phyloP scores from a whole-genome alignment of 140 eudicot species.

The Flaveria floridana region DNA sequence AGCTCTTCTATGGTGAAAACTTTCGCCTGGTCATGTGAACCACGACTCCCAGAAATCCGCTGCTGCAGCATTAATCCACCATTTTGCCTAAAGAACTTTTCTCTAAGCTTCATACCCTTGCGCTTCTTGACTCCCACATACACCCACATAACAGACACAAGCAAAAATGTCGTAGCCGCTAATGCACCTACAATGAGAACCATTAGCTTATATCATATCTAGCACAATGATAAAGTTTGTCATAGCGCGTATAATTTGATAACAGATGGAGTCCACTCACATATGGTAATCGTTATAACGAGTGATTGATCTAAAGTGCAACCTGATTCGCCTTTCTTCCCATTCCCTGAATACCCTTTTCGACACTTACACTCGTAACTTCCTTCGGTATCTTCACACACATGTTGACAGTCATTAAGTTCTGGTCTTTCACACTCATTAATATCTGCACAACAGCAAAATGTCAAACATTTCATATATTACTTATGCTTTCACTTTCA shows the following conservation, averaged over 20 bases:
- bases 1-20: conserved; percentile 30
- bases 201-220: neutral
- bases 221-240: neutral
- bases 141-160: conserved; percentile 24
- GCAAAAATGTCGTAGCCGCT: conserved; percentile 13
- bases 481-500: too few species aligned
- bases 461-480: too few species aligned
- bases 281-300: conserved; percentile 17
- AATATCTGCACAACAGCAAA: conserved; percentile 30
- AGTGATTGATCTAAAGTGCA: conserved; percentile 18
- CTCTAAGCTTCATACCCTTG: conserved; percentile 27
- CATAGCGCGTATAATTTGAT: neutral
- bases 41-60: conserved; percentile 20
- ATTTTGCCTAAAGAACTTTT: conserved; percentile 34
- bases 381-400: conserved; percentile 15
- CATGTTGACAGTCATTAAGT: conserved; percentile 13
- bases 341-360: conserved; percentile 28
- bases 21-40: conserved; percentile 27
- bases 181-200: conserved; percentile 21
- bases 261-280: conserved; percentile 7
- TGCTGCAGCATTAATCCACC: conserved; percentile 39
- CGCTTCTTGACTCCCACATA: conserved; percentile 36
- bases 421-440: conserved; percentile 22
- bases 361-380: conserved; percentile 26
- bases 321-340: conserved; percentile 14